A percentile compares a stretch with the other conserved stretches of the same genome.
Evolutionary conservation across 116 monocot genomes (phyloP).

Genomic region (Cymodocea nodosa): DNA sequence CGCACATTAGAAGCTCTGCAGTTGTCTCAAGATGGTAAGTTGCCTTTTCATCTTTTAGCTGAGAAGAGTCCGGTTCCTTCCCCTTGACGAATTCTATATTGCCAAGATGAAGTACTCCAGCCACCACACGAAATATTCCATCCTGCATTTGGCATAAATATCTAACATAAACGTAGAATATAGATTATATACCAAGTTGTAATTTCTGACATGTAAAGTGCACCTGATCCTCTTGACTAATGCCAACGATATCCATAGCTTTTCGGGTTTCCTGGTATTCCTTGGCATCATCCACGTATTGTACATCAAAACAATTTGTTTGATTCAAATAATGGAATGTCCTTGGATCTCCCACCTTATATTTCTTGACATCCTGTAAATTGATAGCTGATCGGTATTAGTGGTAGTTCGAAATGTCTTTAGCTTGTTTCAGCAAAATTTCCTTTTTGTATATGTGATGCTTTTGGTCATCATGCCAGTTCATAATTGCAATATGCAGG

Average conservation of each 20-base stretch:
- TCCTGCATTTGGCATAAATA: conserved; percentile 34
- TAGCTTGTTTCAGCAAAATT: neutral
- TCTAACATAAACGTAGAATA: neutral
- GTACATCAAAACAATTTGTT: conserved; percentile 83
- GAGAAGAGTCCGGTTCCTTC: conserved; percentile 84
- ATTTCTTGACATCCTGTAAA: conserved; percentile 75
- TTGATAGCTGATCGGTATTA: neutral
- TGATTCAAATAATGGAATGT: conserved; percentile 85
- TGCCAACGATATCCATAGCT: conserved; percentile 98
- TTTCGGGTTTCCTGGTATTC: conserved; percentile 87
- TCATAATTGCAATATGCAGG: neutral
- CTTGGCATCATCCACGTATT: conserved; percentile 87
- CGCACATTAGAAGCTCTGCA: conserved; percentile 79
- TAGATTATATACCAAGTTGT: neutral
- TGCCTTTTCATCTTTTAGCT: conserved; percentile 67
- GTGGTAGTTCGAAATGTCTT: neutral
- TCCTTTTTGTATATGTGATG: neutral
- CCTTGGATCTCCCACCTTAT: conserved; percentile 69
- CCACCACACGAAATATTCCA: conserved; percentile 86
- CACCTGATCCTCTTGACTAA: conserved; percentile 87
- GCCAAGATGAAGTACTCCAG: conserved; percentile 89
- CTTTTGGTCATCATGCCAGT: neutral
- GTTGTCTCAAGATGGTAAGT: conserved; percentile 60
- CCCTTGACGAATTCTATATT: conserved; percentile 90
- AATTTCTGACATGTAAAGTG: neutral